Evolutionary conservation across 2,329 filamentous ascomycete species (phyloP), one percentile per base, ranked within the genome.

Genomic region (Niveomyces coronatus): DNA sequence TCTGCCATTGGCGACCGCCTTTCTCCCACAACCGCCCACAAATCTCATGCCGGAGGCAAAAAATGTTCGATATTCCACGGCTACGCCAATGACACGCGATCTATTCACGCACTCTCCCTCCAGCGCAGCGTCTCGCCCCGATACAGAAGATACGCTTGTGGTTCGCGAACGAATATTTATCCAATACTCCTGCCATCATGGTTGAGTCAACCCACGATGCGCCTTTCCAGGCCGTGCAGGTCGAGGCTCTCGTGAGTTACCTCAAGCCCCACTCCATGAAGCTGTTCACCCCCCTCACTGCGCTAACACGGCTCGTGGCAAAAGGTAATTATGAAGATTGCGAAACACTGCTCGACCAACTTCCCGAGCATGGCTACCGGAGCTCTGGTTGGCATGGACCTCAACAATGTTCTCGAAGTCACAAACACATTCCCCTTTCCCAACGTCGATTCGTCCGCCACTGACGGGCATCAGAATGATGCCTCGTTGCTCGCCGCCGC

Each of bases 381-480:
- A 45, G 85, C 83, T 45, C 76, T 95, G 45, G 87, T 95, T 44
- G 91, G 91, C 52, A 88, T 96, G 85, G 89, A 96, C 63, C 76
- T 76, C 53, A 78, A 82, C 48, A 76, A 77, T 47, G 71, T 79
- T 43, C 76, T 96, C 45, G 82, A 96, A 67, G 71, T 96, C 65
- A 96, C 91, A 52, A 96, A 96, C 71, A 76, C 78, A 48, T 98
- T 96, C 67, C 82, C 87, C 29, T 95, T 95, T 70, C 91, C 91
- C 39, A 79, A 84, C 39, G 69, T 84, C 60, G 87, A 94, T 49
- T 65, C 79, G 51, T 72, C 76, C 47, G 64, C 74, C 46, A 64
- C 76, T 53, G 82, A 85, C 52, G 71, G 68, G 62, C 83, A 88
- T 67, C 80, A 85, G 63, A 85, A 76, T 58, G 76, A 82, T 49